phyloP scores from a whole-genome alignment of 2,329 filamentous ascomycete species.

The Diaporthe amygdali region DNA sequence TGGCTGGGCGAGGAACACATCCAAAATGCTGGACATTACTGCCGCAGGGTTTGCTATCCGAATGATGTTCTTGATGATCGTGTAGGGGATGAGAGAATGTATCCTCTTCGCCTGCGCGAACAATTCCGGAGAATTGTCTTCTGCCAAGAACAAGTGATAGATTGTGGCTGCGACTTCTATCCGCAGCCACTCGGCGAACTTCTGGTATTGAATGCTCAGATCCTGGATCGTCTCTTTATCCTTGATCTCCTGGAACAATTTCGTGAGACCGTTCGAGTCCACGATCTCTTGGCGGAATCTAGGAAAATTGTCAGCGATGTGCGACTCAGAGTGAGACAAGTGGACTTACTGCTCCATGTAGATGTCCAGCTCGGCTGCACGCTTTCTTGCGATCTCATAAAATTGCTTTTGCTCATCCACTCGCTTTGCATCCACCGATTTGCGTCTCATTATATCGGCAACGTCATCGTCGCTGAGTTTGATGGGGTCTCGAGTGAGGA shows the following conservation, averaged over 20 bases:
- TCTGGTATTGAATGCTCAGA: constrained; percentile 93
- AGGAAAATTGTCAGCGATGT: constrained; percentile 24
- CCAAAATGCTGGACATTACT: constrained; percentile 94
- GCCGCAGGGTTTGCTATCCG: constrained; percentile 94
- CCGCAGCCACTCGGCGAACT: constrained; percentile 96
- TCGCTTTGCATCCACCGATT: constrained; percentile 83
- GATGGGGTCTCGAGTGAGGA: constrained; percentile 76
- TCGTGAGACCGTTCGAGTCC: constrained; percentile 83
- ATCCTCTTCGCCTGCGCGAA: constrained; percentile 95
- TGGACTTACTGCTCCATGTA: constrained; percentile 89
- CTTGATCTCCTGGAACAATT: constrained; percentile 90
- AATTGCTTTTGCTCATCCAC: constrained; percentile 93
- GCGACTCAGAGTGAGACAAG: neutral
- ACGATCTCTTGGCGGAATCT: constrained; percentile 71
- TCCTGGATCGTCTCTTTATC: constrained; percentile 87
- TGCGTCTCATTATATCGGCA: constrained; percentile 79
- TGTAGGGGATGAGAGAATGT: constrained; percentile 93
- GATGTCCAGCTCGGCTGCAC: constrained; percentile 90
- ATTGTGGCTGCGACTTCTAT: constrained; percentile 97
- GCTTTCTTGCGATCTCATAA: constrained; percentile 90
- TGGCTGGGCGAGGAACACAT: constrained; percentile 94
- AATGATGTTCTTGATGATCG: constrained; percentile 94
- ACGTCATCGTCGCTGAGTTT: constrained; percentile 81
- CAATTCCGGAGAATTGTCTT: constrained; percentile 96
- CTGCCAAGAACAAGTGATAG: constrained; percentile 95